A percentile compares a stretch with the other conserved stretches of the same genome.
Evolutionary conservation across 352 stramenopile species (phyloP).

Genomic region (Pythium grandisporangium): DNA sequence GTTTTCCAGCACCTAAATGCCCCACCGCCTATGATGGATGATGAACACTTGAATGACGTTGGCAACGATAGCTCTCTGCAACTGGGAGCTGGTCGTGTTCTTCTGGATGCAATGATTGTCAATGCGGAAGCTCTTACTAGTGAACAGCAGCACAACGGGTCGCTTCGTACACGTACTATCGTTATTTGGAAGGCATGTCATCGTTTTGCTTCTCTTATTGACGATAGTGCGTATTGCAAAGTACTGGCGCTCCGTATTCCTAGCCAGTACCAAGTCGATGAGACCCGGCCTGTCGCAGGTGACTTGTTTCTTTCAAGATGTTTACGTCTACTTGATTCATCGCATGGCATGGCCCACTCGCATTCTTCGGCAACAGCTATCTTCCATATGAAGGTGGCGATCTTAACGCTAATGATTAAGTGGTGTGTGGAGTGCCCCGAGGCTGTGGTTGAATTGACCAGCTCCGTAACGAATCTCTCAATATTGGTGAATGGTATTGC

Average conservation of each 20-base stretch:
- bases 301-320: conserved; percentile 58
- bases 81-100: conserved; percentile 27
- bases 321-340: conserved; percentile 22
- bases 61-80: conserved; percentile 2
- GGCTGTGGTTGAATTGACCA: conserved; percentile 43
- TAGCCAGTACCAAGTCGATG: conserved; percentile 24
- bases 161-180: conserved; percentile 8
- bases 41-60: too few relatives aligned
- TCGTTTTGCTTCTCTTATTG: conserved; percentile 38
- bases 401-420: conserved; percentile 41
- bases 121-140: conserved; percentile 35
- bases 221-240: conserved; percentile 51
- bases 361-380: conserved; percentile 12
- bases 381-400: conserved; percentile 44
- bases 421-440: conserved; percentile 54
- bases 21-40: conserved; percentile 21
- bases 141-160: conserved; percentile 5
- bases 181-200: conserved; percentile 60
- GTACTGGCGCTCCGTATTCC: conserved; percentile 59
- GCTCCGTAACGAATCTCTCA: conserved; percentile 47
- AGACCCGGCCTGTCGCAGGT: conserved; percentile 39
- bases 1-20: conserved; percentile 61
- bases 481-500: conserved; percentile 26
- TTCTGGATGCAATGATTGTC: conserved; percentile 38
- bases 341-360: conserved; percentile 1